phyloP scores from a whole-genome alignment of 139 green algal genomes.

The Micractinium conductrix region DNA sequence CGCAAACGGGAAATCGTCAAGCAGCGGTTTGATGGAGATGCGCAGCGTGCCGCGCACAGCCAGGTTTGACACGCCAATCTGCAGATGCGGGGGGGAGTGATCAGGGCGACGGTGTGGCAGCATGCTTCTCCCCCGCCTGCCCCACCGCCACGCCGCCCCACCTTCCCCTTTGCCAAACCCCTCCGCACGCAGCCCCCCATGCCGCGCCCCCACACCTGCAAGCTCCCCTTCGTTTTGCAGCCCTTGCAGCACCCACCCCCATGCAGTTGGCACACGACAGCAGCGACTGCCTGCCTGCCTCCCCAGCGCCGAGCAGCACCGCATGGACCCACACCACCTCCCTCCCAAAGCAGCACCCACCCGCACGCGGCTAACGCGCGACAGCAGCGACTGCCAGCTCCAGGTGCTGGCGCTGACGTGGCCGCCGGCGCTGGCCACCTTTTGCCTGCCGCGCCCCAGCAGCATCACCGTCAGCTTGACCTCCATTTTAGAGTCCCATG shows the following conservation, averaged over 20 bases:
- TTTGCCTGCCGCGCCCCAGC: slow-evolving; percentile 5
- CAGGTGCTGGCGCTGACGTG: not conserved
- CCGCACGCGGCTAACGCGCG: slow-evolving; percentile 20
- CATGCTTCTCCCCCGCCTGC: no score
- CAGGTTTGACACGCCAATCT: slow-evolving; percentile 39
- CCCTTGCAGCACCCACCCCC: no score
- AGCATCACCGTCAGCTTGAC: slow-evolving; percentile 38
- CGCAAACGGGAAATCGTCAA: slow-evolving; percentile 42
- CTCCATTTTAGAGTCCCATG: slow-evolving; percentile 38
- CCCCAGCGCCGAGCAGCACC: not conserved
- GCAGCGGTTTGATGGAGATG: slow-evolving; percentile 30
- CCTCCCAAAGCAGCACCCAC: slow-evolving; percentile 4
- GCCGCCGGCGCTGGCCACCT: not conserved
- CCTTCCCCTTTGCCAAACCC: no score
- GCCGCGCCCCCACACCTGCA: no score
- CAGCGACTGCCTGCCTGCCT: not conserved
- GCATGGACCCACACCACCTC: not conserved
- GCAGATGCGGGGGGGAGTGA: not conserved
- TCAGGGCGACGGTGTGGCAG: not conserved
- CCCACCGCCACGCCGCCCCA: no score
- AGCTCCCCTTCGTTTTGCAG: no score
- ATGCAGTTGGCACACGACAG: no score
- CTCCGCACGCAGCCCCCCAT: no score
- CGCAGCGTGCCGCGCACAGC: slow-evolving; percentile 34
- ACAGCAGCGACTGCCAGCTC: slow-evolving; percentile 2